Base-by-base conservation (phyloP, 139 green algal genomes). In the Desmodesmus armatus region DNA sequence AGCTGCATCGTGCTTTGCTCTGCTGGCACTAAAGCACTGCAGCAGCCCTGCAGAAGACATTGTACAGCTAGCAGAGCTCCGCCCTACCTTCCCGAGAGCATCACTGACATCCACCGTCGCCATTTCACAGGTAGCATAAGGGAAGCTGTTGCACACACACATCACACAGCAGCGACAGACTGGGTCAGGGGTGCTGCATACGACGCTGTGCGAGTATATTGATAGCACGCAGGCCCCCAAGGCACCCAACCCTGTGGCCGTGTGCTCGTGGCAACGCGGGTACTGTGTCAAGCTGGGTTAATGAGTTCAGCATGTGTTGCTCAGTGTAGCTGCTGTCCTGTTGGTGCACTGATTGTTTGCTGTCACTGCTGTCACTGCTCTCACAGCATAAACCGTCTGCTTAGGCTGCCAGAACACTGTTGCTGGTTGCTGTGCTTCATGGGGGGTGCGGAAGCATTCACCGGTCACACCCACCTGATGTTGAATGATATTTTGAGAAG, bases 401-500 rank as follows among this genome's bases (percentile, higher is more conserved):
- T 69, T 4, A 6, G 27, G 4, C 3, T 41, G 33, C 6, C 39
- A 29, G 3, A 27, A 31, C 41, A 72, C n/a, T 44, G 31, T 11
- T 74, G 65, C 69, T 69, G 17, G 11, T 69, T 9, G 25, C 27
- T 11, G 11, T 69, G 60, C 13, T 69, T 11, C 60, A 29, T 11
- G 11, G n/a, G 60, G 25, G 25, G 60, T 17, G 60, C 37, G 33
- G 6, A 3, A 72, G 33, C 33, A 78, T 17, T 15, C 29, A n/a
- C n/a, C n/a, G n/a, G n/a, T n/a, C n/a, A n/a, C n/a, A n/a, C 33
- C 15, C 40, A 94, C 94, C 92, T 97, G 83, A 99, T 92, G 89
- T 99, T 99, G 92, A 99, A 99, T 88, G 98, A 99, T 35, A 99
- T 93, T 37, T 97, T 93, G 7, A 99, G 83, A 40, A 99, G 89